phyloP scores from a whole-genome alignment of 2,329 filamentous ascomycete species.

The Fusarium anguioides region DNA sequence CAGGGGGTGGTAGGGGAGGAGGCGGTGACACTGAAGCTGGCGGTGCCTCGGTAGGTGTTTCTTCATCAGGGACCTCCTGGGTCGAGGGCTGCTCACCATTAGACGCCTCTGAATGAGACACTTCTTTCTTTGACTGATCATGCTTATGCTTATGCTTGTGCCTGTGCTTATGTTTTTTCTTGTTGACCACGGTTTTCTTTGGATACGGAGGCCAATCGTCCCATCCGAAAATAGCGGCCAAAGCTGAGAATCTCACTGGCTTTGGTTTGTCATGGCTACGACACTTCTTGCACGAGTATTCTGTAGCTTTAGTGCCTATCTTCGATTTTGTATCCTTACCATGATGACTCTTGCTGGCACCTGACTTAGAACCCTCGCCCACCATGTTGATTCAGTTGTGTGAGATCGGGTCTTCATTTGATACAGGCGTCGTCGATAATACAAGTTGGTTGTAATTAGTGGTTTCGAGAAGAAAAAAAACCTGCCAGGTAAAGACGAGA shows the following conservation, averaged over 20 bases:
- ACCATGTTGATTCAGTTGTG: not conserved
- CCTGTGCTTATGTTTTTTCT: conserved; percentile 1
- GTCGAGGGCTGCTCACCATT: not conserved
- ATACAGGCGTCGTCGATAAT: not conserved
- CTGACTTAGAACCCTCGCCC: not conserved
- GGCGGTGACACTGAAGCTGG: not conserved
- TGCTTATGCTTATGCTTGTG: not conserved
- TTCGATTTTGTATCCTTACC: not conserved
- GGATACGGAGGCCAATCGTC: not conserved
- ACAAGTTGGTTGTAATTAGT: not conserved
- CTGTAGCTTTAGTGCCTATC: not conserved
- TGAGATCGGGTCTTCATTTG: not conserved
- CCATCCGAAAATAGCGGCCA: conserved; percentile 3
- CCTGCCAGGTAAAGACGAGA: not conserved
- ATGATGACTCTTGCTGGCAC: conserved; percentile 6
- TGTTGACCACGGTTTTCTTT: not conserved
- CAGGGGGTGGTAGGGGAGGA: not conserved
- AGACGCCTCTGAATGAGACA: not conserved
- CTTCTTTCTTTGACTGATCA: not conserved
- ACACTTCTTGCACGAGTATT: not conserved
- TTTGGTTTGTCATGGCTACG: not conserved
- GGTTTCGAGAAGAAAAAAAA: not conserved
- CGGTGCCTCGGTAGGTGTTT: not conserved
- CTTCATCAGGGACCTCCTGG: not conserved
- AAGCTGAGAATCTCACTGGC: too few relatives aligned